Conservation (phyloP, 208 protist genomes). For the Novymonas esmeraldas region DNA sequence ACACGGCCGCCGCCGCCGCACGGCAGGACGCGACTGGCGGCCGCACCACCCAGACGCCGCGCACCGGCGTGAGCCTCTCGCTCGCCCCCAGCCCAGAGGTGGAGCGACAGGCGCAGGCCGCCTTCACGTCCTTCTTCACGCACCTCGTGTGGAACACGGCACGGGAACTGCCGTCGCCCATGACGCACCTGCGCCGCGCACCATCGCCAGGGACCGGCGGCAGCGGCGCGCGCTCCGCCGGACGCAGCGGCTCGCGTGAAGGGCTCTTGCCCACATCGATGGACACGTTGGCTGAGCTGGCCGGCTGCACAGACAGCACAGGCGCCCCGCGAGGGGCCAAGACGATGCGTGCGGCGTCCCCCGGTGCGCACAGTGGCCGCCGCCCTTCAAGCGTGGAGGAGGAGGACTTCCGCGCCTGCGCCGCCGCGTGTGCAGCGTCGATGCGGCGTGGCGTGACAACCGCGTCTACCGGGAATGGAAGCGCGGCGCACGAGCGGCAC, state of each 20-base stretch:
- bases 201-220: neutral
- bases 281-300: neutral
- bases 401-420: slow-evolving; percentile 14
- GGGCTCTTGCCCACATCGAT: neutral
- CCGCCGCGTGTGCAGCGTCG: slow-evolving; percentile 11
- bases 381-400: neutral
- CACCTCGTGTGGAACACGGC: slow-evolving; percentile 22
- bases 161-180: slow-evolving; percentile 16
- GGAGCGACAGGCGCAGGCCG: slow-evolving; percentile 10
- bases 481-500: neutral
- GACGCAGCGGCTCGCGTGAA: neutral
- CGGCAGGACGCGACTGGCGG: neutral
- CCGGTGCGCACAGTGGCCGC: neutral
- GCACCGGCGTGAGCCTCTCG: neutral
- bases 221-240: neutral
- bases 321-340: too few species aligned
- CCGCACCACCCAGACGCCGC: neutral
- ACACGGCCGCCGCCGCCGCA: neutral
- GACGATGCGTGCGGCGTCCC: neutral
- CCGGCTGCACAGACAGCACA: neutral
- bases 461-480: neutral
- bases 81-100: slow-evolving; percentile 14
- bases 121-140: slow-evolving; percentile 25
- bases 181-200: slow-evolving; percentile 1
- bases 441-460: neutral